Evolutionary conservation across 495 filamentous ascomycete species (phyloP).

Genomic region (Penicillium paxilli): DNA sequence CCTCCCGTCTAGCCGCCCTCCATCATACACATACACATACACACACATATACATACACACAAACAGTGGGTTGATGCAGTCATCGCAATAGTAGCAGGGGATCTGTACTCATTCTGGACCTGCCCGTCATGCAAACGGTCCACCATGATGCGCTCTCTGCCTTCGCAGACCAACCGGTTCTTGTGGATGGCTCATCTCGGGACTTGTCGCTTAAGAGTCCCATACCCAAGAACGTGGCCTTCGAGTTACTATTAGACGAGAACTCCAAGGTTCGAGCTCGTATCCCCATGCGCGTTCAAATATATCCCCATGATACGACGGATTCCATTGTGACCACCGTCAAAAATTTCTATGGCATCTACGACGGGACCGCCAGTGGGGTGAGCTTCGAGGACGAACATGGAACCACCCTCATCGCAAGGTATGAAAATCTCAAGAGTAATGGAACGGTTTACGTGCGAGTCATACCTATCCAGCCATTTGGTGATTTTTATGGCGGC

Average conservation of each 20-base stretch:
- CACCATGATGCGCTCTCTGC: slow-evolving; percentile 41
- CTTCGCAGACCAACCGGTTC: slow-evolving; percentile 39
- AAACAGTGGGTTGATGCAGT: slow-evolving; percentile 43
- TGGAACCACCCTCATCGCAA: slow-evolving; percentile 85
- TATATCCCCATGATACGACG: slow-evolving; percentile 89
- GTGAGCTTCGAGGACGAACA: slow-evolving; percentile 89
- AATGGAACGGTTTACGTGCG: slow-evolving; percentile 89
- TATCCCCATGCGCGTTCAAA: slow-evolving; percentile 87
- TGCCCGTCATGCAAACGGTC: slow-evolving; percentile 39
- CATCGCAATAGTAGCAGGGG: slow-evolving; percentile 39
- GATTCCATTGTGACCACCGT: slow-evolving; percentile 95
- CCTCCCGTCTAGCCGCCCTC: slow-evolving; percentile 21
- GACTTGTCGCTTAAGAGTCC: slow-evolving; percentile 52
- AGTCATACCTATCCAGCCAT: slow-evolving; percentile 64
- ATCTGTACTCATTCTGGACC: slow-evolving; percentile 23
- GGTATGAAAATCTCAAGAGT: slow-evolving; percentile 90
- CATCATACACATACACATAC: slow-evolving; percentile 35
- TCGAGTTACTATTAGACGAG: slow-evolving; percentile 77
- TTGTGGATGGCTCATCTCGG: slow-evolving; percentile 33
- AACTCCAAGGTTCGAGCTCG: slow-evolving; percentile 72
- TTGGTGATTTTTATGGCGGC: slow-evolving; percentile 42
- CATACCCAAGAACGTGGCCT: slow-evolving; percentile 76
- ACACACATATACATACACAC: slow-evolving; percentile 40
- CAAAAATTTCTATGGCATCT: slow-evolving; percentile 96
- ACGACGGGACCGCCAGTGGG: slow-evolving; percentile 70